These are phyloP conservation scores for Xylariaceae sp. DNA, from an alignment of 2,329 filamentous ascomycete genomes.

Conservation along the genomic window DNA sequence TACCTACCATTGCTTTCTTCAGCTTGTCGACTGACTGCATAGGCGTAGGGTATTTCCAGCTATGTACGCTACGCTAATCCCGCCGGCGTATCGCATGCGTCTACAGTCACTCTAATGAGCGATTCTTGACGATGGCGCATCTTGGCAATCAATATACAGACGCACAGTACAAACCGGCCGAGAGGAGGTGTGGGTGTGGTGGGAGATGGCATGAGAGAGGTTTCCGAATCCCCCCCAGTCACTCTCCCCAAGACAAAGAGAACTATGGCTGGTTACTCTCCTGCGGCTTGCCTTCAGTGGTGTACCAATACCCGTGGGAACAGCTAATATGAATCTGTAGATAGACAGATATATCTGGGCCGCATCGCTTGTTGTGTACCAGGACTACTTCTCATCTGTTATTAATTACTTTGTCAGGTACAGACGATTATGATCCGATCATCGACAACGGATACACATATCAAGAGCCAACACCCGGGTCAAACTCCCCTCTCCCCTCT, in stretches of 20 bases:
- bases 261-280: conserved; percentile 1
- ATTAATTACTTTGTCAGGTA: not conserved
- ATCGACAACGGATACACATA: conserved; percentile 3
- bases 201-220: conserved; percentile 11
- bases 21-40: conserved; percentile 2
- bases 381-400: conserved; percentile 11
- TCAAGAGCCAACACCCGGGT: not conserved
- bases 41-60: no score
- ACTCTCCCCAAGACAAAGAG: conserved; percentile 21
- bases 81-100: not conserved
- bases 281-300: conserved; percentile 10
- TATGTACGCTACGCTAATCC: conserved; percentile 27
- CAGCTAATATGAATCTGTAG: not conserved
- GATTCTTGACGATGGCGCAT: conserved; percentile 23
- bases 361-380: conserved; percentile 15
- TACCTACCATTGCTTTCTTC: not conserved
- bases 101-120: conserved; percentile 13
- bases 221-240: conserved; percentile 2
- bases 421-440: not conserved
- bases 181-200: conserved; percentile 13
- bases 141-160: conserved; percentile 28
- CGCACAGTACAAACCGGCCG: conserved; percentile 22
- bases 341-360: conserved; percentile 24
- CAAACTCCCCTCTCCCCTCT: not conserved
- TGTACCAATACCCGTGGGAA: not conserved